Conservation (phyloP, 768 basidiomycete species). For the Omphalotus guepiniiformis region DNA sequence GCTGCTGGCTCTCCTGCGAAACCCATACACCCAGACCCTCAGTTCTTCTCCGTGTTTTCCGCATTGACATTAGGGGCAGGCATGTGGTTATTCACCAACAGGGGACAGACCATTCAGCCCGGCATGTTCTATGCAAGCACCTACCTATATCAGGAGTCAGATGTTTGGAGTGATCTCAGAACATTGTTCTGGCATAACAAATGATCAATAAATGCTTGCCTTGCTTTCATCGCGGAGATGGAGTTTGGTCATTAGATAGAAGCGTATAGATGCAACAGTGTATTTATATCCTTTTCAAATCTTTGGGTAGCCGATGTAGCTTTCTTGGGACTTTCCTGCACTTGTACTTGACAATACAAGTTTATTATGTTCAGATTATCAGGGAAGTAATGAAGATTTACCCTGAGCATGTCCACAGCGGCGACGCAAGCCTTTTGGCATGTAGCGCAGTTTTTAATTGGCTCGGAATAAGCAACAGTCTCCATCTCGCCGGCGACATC, state of each 20-base stretch:
- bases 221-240: no score
- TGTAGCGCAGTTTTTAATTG: constrained; percentile 41
- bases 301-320: no score
- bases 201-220: constrained; percentile 32
- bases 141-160: constrained; percentile 95
- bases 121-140: constrained; percentile 97
- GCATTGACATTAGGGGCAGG: constrained; percentile 91
- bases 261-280: no score
- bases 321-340: constrained; percentile 49
- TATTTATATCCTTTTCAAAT: no score
- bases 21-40: constrained; percentile 80
- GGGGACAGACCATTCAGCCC: constrained; percentile 87
- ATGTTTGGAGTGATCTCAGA: constrained; percentile 75
- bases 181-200: constrained; percentile 92
- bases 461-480: constrained; percentile 30
- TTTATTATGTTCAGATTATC: background rate
- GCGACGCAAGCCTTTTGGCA: constrained; percentile 61
- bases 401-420: constrained; percentile 66
- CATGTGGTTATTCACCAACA: constrained; percentile 92
- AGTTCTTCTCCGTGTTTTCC: constrained; percentile 83
- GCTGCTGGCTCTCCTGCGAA: constrained; percentile 43
- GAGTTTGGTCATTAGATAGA: no score
- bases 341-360: constrained; percentile 48
- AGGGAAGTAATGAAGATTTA: constrained; percentile 29
- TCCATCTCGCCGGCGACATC: constrained; percentile 70